Conservation (phyloP, 1,284 basidiomycete species). For the Malassezia caprae region DNA sequence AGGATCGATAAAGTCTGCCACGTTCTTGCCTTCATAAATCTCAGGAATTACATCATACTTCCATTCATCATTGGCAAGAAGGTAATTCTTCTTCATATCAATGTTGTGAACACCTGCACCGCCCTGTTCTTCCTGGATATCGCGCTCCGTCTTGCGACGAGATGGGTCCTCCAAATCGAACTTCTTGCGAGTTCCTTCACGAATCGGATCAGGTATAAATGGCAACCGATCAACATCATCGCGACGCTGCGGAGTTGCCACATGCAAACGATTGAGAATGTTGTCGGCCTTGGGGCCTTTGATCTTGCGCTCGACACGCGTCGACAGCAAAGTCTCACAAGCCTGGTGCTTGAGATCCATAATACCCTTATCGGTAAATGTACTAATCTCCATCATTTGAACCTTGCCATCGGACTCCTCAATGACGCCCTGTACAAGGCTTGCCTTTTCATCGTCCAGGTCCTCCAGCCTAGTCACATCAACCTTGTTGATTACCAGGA, state of each 20-base stretch:
- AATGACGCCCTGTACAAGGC: slow-evolving; percentile 33
- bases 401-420: slow-evolving; percentile 40
- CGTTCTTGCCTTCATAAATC: slow-evolving; percentile 94
- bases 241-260: slow-evolving; percentile 38
- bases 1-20: slow-evolving; percentile 98
- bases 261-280: slow-evolving; percentile 46
- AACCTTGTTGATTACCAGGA: slow-evolving; percentile 46
- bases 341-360: slow-evolving; percentile 44
- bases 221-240: slow-evolving; percentile 41
- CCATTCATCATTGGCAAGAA: slow-evolving; percentile 84
- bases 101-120: slow-evolving; percentile 47
- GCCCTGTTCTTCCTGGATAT: slow-evolving; percentile 45
- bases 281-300: slow-evolving; percentile 42
- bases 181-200: slow-evolving; percentile 33
- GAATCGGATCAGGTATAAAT: slow-evolving; percentile 34
- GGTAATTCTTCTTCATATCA: slow-evolving; percentile 62
- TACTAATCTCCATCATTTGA: slow-evolving; percentile 40
- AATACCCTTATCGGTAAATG: slow-evolving; percentile 47
- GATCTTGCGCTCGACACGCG: slow-evolving; percentile 43
- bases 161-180: slow-evolving; percentile 38
- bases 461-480: slow-evolving; percentile 38
- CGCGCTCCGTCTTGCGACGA: slow-evolving; percentile 36
- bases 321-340: slow-evolving; percentile 42
- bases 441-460: slow-evolving; percentile 35
- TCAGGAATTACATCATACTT: slow-evolving; percentile 92